phyloP scores from a whole-genome alignment of 768 basidiomycete genomes.

The Tylopilus rubrobrunneus region DNA sequence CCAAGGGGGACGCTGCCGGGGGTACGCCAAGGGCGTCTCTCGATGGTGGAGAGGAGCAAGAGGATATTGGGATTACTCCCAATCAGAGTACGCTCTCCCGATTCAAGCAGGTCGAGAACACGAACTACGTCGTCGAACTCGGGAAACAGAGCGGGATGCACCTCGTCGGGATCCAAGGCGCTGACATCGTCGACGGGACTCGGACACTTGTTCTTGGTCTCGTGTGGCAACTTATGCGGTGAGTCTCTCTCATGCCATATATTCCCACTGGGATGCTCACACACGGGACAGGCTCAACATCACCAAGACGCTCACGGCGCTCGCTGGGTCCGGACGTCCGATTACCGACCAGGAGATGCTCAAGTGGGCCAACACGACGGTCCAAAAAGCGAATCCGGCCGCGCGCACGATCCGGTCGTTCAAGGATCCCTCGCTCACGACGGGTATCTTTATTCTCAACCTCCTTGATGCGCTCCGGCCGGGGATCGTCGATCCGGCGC shows the following conservation, averaged over 20 bases:
- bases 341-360: conserved; percentile 92
- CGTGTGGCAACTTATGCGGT: conserved; percentile 98
- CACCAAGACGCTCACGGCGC: conserved; percentile 77
- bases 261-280: not conserved
- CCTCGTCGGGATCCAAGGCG: conserved; percentile 31
- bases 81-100: too few relatives aligned
- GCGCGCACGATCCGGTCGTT: conserved; percentile 78
- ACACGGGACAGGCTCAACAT: conserved; percentile 66
- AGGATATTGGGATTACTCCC: too few relatives aligned
- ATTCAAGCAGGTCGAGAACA: too few relatives aligned
- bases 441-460: conserved; percentile 90
- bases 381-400: conserved; percentile 60
- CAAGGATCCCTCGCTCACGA: conserved; percentile 88
- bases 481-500: conserved; percentile 88
- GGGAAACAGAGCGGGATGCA: too few relatives aligned
- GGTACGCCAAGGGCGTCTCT: too few relatives aligned
- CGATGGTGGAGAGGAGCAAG: too few relatives aligned
- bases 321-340: conserved; percentile 71
- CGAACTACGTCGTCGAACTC: too few relatives aligned
- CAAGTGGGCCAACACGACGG: conserved; percentile 92
- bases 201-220: conserved; percentile 92
- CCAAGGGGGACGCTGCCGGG: too few relatives aligned
- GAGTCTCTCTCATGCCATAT: conserved; percentile 15
- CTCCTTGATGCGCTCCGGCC: conserved; percentile 87
- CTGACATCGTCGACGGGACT: conserved; percentile 90